Evolutionary conservation across 2,329 filamentous ascomycete genomes (phyloP).

Genomic region (Stromatinia cepivora): DNA sequence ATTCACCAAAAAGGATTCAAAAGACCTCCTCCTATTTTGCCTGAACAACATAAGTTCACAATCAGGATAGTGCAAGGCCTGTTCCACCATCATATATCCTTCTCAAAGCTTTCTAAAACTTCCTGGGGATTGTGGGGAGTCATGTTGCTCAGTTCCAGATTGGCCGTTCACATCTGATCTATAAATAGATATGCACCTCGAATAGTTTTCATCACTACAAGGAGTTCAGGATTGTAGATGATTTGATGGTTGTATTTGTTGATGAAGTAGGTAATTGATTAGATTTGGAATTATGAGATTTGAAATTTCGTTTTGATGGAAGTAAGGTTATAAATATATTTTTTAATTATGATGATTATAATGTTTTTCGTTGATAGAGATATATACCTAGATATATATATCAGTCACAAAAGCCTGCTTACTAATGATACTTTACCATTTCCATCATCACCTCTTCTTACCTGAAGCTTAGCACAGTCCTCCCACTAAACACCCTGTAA

Average conservation of each 20-base stretch:
- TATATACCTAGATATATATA: too few species aligned
- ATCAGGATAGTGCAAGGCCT: neutral
- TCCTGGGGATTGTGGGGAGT: neutral
- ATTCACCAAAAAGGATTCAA: too few species aligned
- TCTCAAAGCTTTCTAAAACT: too few species aligned
- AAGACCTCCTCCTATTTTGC: too few species aligned
- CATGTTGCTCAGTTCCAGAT: neutral
- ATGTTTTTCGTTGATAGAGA: too few species aligned
- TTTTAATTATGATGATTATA: too few species aligned
- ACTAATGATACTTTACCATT: neutral
- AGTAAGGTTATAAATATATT: too few species aligned
- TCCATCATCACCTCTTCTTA: neutral
- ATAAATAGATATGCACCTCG: conserved; percentile 10
- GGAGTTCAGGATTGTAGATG: neutral
- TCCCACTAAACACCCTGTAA: neutral
- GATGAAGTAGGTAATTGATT: neutral
- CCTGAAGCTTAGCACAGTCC: neutral
- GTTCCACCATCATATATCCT: too few species aligned
- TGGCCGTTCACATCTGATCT: neutral
- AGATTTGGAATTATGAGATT: neutral
- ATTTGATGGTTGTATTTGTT: neutral
- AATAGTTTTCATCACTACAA: conserved; percentile 1
- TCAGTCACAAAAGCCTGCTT: neutral
- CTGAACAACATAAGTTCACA: too few species aligned
- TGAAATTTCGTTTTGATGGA: neutral